Evolutionary conservation across 2,329 filamentous ascomycete genomes (phyloP).

Genomic region (Sporothrix mexicana): DNA sequence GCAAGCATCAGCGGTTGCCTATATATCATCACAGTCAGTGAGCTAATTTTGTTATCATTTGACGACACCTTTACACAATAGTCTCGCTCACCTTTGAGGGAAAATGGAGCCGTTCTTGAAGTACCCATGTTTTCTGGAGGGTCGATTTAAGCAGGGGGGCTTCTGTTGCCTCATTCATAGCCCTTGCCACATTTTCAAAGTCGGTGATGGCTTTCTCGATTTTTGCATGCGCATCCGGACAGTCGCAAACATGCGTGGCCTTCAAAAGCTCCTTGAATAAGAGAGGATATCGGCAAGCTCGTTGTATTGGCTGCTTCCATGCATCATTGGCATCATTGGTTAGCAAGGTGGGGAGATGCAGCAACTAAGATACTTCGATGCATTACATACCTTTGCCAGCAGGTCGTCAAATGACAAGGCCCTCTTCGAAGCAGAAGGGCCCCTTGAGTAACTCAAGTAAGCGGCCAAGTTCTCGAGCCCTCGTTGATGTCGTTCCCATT

Average conservation of each 20-base stretch:
- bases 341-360: too few species aligned
- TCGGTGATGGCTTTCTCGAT: slow-evolving; percentile 75
- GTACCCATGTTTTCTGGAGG: slow-evolving; percentile 80
- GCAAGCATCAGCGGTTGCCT: slow-evolving; percentile 59
- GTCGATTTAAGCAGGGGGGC: slow-evolving; percentile 71
- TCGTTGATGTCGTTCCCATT: slow-evolving; percentile 81
- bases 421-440: slow-evolving; percentile 68
- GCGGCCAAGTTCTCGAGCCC: slow-evolving; percentile 84
- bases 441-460: slow-evolving; percentile 73
- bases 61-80: background rate
- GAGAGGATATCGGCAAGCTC: slow-evolving; percentile 88
- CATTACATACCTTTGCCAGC: slow-evolving; percentile 75
- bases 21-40: background rate
- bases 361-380: background rate
- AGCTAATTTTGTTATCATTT: too few species aligned
- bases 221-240: slow-evolving; percentile 79
- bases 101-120: slow-evolving; percentile 82
- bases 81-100: slow-evolving; percentile 65
- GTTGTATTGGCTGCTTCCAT: slow-evolving; percentile 79
- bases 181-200: slow-evolving; percentile 74
- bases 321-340: background rate
- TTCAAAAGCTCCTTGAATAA: slow-evolving; percentile 84
- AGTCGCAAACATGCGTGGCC: slow-evolving; percentile 82
- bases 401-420: slow-evolving; percentile 84
- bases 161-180: slow-evolving; percentile 84